phyloP scores from a whole-genome alignment of 306 rosid genomes.

The Cicer pinnatifidum region DNA sequence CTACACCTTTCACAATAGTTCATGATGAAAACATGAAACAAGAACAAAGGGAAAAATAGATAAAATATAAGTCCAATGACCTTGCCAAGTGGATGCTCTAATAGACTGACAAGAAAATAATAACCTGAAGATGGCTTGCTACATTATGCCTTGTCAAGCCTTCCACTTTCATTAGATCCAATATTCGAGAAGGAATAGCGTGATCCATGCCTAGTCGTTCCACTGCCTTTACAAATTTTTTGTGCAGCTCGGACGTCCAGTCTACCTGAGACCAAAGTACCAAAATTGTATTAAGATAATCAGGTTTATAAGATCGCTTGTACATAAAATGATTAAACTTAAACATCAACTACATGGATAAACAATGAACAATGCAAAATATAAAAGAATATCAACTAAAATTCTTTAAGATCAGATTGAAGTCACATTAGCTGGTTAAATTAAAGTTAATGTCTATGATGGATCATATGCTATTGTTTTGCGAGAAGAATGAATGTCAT shows the following conservation, averaged over 20 bases:
- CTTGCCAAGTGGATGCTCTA: constrained; percentile 94
- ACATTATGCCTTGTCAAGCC: constrained; percentile 96
- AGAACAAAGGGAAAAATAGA: constrained; percentile 28
- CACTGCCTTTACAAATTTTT: constrained; percentile 87
- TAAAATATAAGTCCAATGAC: constrained; percentile 45
- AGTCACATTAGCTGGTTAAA: too few relatives aligned
- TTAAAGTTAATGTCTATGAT: too few relatives aligned
- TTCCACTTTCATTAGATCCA: constrained; percentile 85
- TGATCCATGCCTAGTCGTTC: constrained; percentile 92
- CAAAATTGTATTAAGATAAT: constrained; percentile 42
- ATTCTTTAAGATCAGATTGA: too few relatives aligned
- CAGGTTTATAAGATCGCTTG: not conserved
- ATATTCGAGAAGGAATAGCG: constrained; percentile 95
- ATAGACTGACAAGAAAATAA: constrained; percentile 84
- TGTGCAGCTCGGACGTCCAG: constrained; percentile 92
- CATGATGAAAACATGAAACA: constrained; percentile 18
- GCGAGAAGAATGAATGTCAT: too few relatives aligned
- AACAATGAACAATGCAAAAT: not conserved
- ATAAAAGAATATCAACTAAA: too few relatives aligned
- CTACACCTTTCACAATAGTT: constrained; percentile 15
- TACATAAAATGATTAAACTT: too few relatives aligned
- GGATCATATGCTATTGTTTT: too few relatives aligned
- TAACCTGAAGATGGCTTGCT: constrained; percentile 86
- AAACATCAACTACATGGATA: not conserved
- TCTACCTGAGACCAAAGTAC: constrained; percentile 72